phyloP scores from a whole-genome alignment of 305 asterid genomes.

The Vinca major region DNA sequence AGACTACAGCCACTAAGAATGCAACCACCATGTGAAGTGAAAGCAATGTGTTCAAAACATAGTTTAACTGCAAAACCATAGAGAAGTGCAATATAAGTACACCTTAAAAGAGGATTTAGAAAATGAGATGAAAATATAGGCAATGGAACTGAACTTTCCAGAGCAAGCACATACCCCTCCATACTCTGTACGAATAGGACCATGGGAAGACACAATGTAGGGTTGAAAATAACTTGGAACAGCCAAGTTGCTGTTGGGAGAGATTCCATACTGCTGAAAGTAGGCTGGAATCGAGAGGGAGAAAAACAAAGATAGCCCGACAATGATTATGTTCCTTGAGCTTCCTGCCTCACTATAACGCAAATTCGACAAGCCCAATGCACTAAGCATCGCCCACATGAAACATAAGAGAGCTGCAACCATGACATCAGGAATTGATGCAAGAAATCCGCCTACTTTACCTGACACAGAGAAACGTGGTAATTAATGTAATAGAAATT shows the following conservation, averaged over 20 bases:
- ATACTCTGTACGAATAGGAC: conserved; percentile 63
- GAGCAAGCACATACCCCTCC: conserved; percentile 44
- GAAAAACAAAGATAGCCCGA: conserved; percentile 81
- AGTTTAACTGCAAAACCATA: conserved; percentile 61
- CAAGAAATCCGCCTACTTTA: conserved; percentile 94
- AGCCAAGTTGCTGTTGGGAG: conserved; percentile 63
- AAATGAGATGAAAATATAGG: background rate
- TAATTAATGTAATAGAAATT: background rate
- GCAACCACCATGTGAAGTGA: conserved; percentile 96
- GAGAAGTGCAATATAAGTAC: conserved; percentile 6
- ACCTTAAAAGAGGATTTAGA: background rate
- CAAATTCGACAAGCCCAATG: conserved; percentile 88
- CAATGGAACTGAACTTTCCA: background rate
- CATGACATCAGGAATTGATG: conserved; percentile 95
- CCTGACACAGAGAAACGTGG: conserved; percentile 34
- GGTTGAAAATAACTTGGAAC: conserved; percentile 92
- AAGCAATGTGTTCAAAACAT: conserved; percentile 59
- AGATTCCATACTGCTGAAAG: conserved; percentile 82
- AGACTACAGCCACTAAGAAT: conserved; percentile 66
- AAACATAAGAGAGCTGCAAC: conserved; percentile 95
- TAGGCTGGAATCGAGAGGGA: conserved; percentile 85
- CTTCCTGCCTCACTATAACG: conserved; percentile 97
- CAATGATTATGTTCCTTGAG: conserved; percentile 89
- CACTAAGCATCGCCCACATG: conserved; percentile 97
- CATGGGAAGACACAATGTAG: conserved; percentile 80